Percentiles rank a stretch among this genome's conserved stretches.
These are phyloP conservation scores for Eleusine indica DNA, from an alignment of 176 grass and related monocot genomes.

Conservation along the genomic window DNA sequence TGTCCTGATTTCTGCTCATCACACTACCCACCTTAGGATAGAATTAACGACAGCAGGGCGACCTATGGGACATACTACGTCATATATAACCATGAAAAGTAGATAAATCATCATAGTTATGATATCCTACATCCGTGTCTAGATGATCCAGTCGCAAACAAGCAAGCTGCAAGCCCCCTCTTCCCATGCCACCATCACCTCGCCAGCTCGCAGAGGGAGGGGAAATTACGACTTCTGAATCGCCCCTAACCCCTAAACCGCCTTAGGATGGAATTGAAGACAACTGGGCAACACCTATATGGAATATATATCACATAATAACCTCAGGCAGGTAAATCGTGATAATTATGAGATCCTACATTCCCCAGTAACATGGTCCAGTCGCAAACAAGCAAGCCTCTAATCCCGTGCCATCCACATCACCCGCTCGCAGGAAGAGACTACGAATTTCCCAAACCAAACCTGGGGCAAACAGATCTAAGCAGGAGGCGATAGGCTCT, in stretches of 20 bases:
- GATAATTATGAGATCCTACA: background rate
- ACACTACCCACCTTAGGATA: background rate
- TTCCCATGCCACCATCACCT: background rate
- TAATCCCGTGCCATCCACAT: background rate
- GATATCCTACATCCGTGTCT: background rate
- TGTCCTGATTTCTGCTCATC: background rate
- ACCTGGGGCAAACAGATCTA: conserved; percentile 21
- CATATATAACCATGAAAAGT: background rate
- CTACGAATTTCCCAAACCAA: conserved; percentile 20
- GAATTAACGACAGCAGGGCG: background rate
- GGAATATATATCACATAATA: no score
- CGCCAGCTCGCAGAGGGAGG: background rate
- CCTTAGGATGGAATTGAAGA: background rate
- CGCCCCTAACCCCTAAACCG: background rate
- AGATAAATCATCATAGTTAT: background rate
- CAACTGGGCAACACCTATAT: background rate
- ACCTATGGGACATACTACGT: background rate
- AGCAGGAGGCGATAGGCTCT: background rate
- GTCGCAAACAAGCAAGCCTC: background rate
- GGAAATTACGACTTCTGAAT: conserved; percentile 19
- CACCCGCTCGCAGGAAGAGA: background rate
- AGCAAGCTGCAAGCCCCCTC: background rate
- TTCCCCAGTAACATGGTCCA: background rate
- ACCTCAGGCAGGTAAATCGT: background rate
- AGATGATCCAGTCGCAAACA: background rate